phyloP scores from a whole-genome alignment of 257 asterid species.

The Datura wrightii region DNA sequence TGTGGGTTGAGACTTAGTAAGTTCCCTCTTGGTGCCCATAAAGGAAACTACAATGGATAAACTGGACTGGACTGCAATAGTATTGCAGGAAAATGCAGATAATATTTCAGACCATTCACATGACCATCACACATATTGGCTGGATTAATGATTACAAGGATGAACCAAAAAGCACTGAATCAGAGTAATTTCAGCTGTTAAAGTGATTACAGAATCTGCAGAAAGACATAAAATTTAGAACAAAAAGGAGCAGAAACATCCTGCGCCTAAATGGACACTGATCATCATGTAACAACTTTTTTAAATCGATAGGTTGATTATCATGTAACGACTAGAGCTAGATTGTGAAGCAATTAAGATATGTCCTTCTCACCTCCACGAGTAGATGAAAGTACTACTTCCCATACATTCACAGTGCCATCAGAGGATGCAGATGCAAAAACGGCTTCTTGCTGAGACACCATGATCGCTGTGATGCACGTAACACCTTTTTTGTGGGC shows the following conservation, averaged over 20 bases:
- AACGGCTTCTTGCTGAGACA: slow-evolving; percentile 66
- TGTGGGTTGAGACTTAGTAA: neutral
- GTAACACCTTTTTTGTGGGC: slow-evolving; percentile 90
- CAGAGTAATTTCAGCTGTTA: neutral
- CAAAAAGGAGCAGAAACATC: neutral
- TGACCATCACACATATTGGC: neutral
- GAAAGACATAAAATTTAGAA: neutral
- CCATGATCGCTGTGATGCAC: slow-evolving; percentile 74
- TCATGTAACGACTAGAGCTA: slow-evolving; percentile 6
- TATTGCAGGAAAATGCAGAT: slow-evolving; percentile 20
- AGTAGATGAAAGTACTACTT: slow-evolving; percentile 58
- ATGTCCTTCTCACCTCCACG: slow-evolving; percentile 60
- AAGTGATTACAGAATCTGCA: neutral
- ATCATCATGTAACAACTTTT: neutral
- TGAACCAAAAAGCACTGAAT: neutral
- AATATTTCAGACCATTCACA: neutral
- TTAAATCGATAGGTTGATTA: neutral
- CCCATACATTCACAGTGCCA: slow-evolving; percentile 80
- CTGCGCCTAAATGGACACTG: neutral
- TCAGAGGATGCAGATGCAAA: slow-evolving; percentile 95
- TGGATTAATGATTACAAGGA: neutral
- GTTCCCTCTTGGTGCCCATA: neutral
- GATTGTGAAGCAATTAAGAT: slow-evolving; percentile 15
- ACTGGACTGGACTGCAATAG: neutral
- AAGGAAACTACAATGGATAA: neutral